Base-by-base conservation (phyloP, 768 basidiomycete genomes). In the Trametes meyenii region DNA sequence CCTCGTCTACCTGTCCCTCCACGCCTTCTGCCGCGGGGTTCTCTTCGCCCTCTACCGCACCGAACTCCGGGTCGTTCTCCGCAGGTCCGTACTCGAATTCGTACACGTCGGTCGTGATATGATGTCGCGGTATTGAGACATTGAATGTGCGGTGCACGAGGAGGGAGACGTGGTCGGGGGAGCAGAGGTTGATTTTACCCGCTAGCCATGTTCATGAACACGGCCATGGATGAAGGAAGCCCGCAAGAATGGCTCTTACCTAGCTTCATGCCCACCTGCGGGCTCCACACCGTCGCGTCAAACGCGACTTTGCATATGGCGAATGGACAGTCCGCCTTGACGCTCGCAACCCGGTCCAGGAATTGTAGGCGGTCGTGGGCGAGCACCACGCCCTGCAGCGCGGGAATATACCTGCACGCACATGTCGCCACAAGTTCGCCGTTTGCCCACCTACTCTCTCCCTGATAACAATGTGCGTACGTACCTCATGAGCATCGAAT, bases 401-500 rank as follows among this genome's bases (percentile, higher is more conserved):
- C 85, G 45, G 91, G 88, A 59, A 93, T 86, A 74, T 97, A 94
- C 77, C 96, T 98, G n/a, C 3, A 46, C 14, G 54, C 50, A 33
- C 21, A 55, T n/a, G 6, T 33, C 58, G 50, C 44, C 43, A 44
- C 44, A 44, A 19, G 17, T 57, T 56, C 59, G 13, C n/a, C 38
- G 40, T 38, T 64, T 56, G 59, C 29, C 44, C 24, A 19, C 19
- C 46, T 38, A 49, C 16, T 38, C 33, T 55, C 48, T 36, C 3
- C 42, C 23, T 39, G 19, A 39, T 26, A 44, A 19, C 75, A 39
- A 5, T 1, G 24, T 17, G 2, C 10, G 26, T 24, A 55, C 83
- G 67, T 70, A 95, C 96, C 92, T 86, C 96, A 98, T 96, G 14
- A 96, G 77, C 90, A 97, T 90, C 8, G 91, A 92, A 74, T 98